A percentile compares a stretch with the other conserved stretches of the same genome.
Evolutionary conservation across 192 early-diverging fungal species (phyloP).

Genomic region (Rhizophagus sp.): DNA sequence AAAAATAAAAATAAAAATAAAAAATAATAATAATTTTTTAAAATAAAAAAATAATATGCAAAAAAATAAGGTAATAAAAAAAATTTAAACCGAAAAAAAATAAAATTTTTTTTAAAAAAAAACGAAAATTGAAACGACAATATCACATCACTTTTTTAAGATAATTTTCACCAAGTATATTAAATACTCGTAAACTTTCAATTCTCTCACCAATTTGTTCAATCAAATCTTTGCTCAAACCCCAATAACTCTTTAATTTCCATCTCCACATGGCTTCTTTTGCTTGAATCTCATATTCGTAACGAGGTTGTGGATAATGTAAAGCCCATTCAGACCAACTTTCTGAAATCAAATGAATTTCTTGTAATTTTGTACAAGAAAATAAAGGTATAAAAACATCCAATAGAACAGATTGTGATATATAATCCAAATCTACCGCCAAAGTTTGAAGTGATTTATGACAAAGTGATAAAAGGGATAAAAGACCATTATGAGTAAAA

Average conservation of each 20-base stretch:
- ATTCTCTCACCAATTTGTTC: slow-evolving; percentile 1
- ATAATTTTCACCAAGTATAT: slow-evolving; percentile 26
- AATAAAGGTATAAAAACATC: slow-evolving; percentile 30
- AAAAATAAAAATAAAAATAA: no score
- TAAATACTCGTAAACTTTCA: slow-evolving; percentile 19
- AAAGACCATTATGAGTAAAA: slow-evolving; percentile 5
- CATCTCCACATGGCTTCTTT: slow-evolving; percentile 33
- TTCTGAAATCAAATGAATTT: slow-evolving; percentile 28
- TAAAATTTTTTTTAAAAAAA: no score
- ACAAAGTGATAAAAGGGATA: slow-evolving; percentile 15
- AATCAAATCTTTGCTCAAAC: slow-evolving; percentile 15
- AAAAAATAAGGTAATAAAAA: no score
- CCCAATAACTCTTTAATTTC: slow-evolving; percentile 30
- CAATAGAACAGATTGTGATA: slow-evolving; percentile 5
- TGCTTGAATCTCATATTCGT: slow-evolving; percentile 18
- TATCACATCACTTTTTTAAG: neutral
- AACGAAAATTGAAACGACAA: no score
- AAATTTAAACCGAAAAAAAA: no score
- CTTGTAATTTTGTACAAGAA: slow-evolving; percentile 7
- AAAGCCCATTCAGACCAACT: slow-evolving; percentile 22
- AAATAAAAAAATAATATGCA: no score
- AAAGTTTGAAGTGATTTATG: neutral
- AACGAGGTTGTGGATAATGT: slow-evolving; percentile 27
- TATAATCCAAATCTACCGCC: slow-evolving; percentile 16
- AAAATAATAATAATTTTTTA: no score